These are phyloP conservation scores for Podila minutissima DNA, from an alignment of 192 early-diverging fungal species.

Conservation along the genomic window DNA sequence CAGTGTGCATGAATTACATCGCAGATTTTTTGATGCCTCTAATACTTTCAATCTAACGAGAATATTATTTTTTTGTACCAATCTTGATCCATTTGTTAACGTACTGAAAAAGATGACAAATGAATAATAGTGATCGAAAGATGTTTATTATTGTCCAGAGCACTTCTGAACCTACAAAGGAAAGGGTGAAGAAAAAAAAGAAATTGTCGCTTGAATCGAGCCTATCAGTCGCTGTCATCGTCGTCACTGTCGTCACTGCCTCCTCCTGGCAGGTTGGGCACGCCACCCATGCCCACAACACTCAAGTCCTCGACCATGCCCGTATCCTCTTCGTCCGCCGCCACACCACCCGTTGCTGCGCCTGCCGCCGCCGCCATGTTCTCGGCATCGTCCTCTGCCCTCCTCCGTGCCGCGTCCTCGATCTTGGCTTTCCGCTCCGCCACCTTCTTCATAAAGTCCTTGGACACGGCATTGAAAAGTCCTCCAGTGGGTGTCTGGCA, in stretches of 20 bases:
- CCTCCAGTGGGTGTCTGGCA: constrained; percentile 89
- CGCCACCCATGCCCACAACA: constrained; percentile 44
- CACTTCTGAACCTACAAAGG: background rate
- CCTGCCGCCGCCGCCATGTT: constrained; percentile 31
- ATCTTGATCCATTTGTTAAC: no score
- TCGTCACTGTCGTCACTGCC: constrained; percentile 39
- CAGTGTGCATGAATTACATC: constrained; percentile 28
- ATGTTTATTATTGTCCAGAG: constrained; percentile 3
- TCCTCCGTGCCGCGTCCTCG: constrained; percentile 43
- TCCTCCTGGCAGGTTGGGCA: constrained; percentile 7
- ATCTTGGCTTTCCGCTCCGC: constrained; percentile 60
- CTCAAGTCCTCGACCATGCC: constrained; percentile 49
- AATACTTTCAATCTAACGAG: no score
- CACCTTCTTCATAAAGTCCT: constrained; percentile 75
- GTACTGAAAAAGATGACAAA: no score
- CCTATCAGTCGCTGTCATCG: constrained; percentile 19
- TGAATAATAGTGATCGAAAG: background rate
- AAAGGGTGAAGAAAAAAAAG: no score
- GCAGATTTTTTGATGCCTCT: no score
- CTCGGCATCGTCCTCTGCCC: constrained; percentile 39
- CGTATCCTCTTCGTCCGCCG: constrained; percentile 21
- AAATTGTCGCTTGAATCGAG: background rate
- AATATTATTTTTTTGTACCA: no score
- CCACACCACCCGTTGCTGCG: constrained; percentile 14
- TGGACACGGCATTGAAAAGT: constrained; percentile 77